Conservation (phyloP, 345 rosid genomes). For the Lagerstroemia speciosa region DNA sequence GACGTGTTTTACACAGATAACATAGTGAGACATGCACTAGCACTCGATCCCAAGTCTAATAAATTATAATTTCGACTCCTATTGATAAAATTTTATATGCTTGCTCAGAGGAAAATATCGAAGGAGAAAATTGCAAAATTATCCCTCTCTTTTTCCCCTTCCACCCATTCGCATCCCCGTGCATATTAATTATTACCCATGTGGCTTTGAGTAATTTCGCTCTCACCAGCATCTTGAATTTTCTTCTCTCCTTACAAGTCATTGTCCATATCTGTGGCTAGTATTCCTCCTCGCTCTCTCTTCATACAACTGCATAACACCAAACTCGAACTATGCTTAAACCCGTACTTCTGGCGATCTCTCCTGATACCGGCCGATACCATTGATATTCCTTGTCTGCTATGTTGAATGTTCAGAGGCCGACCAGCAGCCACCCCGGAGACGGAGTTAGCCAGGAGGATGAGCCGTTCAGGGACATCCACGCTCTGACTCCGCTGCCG, state of each 20-base stretch:
- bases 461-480: slow-evolving; percentile 62
- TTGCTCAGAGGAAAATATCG: too few relatives aligned
- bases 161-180: too few relatives aligned
- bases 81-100: too few relatives aligned
- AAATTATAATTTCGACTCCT: too few relatives aligned
- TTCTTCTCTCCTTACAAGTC: background rate
- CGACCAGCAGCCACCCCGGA: slow-evolving; percentile 3
- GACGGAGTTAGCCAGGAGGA: slow-evolving; percentile 3
- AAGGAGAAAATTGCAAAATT: background rate
- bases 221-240: slow-evolving; percentile 4
- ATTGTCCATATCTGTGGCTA: slow-evolving; percentile 4
- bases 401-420: slow-evolving; percentile 13
- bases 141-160: background rate
- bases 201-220: too few relatives aligned
- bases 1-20: too few relatives aligned
- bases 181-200: background rate
- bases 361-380: background rate
- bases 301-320: background rate
- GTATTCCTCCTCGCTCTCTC: background rate
- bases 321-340: slow-evolving; percentile 1
- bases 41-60: too few relatives aligned
- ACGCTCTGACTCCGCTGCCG: slow-evolving; percentile 58
- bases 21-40: too few relatives aligned
- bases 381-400: background rate
- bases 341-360: background rate